These are phyloP conservation scores for Schizothecium vesticola DNA, from an alignment of 495 filamentous ascomycete genomes.

Conservation along the genomic window DNA sequence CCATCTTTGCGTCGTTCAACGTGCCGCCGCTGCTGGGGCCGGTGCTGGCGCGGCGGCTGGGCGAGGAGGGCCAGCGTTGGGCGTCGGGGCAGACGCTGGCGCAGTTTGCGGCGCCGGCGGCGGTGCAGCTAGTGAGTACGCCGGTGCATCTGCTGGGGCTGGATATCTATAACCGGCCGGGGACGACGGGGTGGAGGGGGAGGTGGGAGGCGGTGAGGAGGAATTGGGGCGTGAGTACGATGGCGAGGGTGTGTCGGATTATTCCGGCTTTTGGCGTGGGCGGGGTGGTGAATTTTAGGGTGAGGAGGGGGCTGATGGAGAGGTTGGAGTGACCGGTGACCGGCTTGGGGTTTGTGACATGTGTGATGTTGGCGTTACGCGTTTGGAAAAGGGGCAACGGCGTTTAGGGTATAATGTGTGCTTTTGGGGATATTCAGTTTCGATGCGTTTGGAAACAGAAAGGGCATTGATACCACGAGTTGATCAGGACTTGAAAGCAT, in stretches of 20 bases:
- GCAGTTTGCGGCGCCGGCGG: slow-evolving; percentile 76
- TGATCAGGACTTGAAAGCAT: not conserved
- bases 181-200: slow-evolving; percentile 45
- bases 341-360: not conserved
- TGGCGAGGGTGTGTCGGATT: slow-evolving; percentile 83
- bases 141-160: slow-evolving; percentile 84
- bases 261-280: slow-evolving; percentile 92
- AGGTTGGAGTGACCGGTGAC: slow-evolving; percentile 27
- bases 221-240: slow-evolving; percentile 73
- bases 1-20: slow-evolving; percentile 93
- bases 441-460: not conserved
- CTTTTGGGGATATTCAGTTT: not conserved
- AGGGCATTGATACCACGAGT: slow-evolving; percentile 10
- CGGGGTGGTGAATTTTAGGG: slow-evolving; percentile 76
- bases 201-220: slow-evolving; percentile 58
- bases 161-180: slow-evolving; percentile 79
- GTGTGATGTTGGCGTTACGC: not conserved
- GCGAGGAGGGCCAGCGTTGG: slow-evolving; percentile 38
- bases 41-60: slow-evolving; percentile 47
- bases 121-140: slow-evolving; percentile 75
- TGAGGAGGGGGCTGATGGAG: slow-evolving; percentile 54
- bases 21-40: slow-evolving; percentile 74
- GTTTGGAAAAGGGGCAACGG: not conserved
- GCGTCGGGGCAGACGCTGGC: slow-evolving; percentile 53
- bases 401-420: not conserved